These are phyloP conservation scores for Byssothecium circinans DNA, from an alignment of 2,329 filamentous ascomycete species.

Conservation along the genomic window DNA sequence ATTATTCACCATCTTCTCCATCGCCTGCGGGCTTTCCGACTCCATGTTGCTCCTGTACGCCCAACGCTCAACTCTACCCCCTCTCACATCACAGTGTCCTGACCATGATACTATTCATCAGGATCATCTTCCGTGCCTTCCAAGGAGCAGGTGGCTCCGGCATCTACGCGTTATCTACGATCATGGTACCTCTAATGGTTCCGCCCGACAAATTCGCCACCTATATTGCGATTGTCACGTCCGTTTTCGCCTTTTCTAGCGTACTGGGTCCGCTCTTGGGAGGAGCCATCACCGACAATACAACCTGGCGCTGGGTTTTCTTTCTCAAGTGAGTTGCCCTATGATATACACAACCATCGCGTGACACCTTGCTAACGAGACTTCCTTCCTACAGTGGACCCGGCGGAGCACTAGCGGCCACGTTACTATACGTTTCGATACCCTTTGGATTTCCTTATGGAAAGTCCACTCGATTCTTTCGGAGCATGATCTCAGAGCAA, in stretches of 20 bases:
- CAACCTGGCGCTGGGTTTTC: constrained; percentile 44
- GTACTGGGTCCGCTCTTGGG: constrained; percentile 42
- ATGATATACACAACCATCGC: no score
- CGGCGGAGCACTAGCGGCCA: no score
- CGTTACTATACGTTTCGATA: no score
- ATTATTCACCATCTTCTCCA: constrained; percentile 33
- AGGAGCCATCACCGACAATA: constrained; percentile 18
- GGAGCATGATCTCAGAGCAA: no score
- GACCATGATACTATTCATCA: no score
- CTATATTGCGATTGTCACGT: constrained; percentile 15
- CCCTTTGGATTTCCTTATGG: no score
- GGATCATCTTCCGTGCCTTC: background rate
- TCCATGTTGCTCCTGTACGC: constrained; percentile 13
- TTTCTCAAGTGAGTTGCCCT: background rate
- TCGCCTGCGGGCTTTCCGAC: constrained; percentile 33
- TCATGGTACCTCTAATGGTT: background rate
- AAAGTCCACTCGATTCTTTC: no score
- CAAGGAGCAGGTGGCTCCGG: background rate
- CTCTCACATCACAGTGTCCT: no score
- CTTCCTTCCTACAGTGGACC: no score
- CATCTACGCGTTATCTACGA: background rate
- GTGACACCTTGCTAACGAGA: no score
- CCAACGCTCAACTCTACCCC: no score
- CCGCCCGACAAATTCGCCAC: background rate
- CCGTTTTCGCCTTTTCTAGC: constrained; percentile 18